Base-by-base conservation (phyloP, 1,284 basidiomycete species). In the Ustilago sp. region DNA sequence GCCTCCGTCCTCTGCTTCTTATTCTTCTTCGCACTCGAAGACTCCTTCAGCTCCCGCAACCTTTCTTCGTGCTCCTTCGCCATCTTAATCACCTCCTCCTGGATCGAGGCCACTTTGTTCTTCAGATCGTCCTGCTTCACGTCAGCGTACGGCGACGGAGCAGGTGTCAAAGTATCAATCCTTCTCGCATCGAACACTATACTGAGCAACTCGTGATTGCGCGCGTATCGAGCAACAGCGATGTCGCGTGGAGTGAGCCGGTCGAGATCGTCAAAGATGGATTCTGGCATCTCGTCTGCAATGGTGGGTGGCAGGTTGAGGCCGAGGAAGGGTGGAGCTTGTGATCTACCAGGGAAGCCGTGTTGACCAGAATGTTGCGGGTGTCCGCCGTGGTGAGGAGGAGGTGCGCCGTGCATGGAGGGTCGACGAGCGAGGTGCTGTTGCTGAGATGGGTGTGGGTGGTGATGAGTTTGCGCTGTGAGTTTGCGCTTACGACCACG, bases 171-270 rank as follows among this genome's bases (percentile, higher is more conserved):
- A 36, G 68, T 74, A 53, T 84, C 82, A 31, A 85, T 78, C 41
- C 81, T 62, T 35, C 80, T 63, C 9, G 83, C 78, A 43, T 84
- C 84, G 50, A 86, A 82, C 31, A 86, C 57, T 51, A 69, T 67
- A n/a, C 75, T 77, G 35, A 86, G 60, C 23, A 83, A 69, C 51
- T 82, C 81, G 71, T 86, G 84, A 51, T 84, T 82, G 55, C 70
- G 70, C n/a, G 75, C 78, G 60, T 83, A 86, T 17, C 84, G 57
- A 0, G 83, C 83, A 2, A 79, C 75, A 31, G 83, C 79, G 8
- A 86, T 63, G 56, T 86, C 84, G 2, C 84, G 58, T 15, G 81
- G 78, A 0, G 74, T 76, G 23, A 81, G 63, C 1, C 82, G 48
- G 65, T 86, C 84, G 17, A 85, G 73, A 47, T 85, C 81, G 52